phyloP scores from a whole-genome alignment of 176 grass and related monocot genomes.

The Triticum timopheevii region DNA sequence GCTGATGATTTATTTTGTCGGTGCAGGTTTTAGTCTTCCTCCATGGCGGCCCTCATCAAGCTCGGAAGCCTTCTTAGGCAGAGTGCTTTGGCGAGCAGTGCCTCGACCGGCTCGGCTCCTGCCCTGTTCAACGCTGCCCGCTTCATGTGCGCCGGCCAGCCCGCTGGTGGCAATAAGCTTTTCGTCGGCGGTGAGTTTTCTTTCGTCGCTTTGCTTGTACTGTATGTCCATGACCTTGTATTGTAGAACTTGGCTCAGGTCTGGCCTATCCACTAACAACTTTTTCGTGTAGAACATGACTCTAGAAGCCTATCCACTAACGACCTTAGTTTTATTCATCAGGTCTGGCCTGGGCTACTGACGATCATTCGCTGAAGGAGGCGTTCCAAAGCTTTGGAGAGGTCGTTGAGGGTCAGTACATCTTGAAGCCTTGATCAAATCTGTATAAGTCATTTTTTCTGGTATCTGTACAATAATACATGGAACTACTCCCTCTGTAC shows the following conservation, averaged over 20 bases:
- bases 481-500: too few relatives aligned
- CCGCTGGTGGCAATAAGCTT: conserved; percentile 37
- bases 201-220: background rate
- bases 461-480: background rate
- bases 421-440: background rate
- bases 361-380: conserved; percentile 47
- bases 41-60: conserved; percentile 81
- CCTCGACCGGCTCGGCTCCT: conserved; percentile 14
- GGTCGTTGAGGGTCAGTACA: conserved; percentile 64
- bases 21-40: conserved; percentile 18
- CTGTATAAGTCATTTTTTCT: background rate
- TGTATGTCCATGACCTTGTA: background rate
- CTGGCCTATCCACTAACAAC: too few relatives aligned
- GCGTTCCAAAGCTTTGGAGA: conserved; percentile 63
- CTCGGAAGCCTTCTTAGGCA: conserved; percentile 66
- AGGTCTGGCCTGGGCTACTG: conserved; percentile 61
- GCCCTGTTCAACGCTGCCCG: conserved; percentile 53
- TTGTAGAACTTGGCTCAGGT: too few relatives aligned
- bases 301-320: too few relatives aligned
- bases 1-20: background rate
- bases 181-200: conserved; percentile 70
- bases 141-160: conserved; percentile 44
- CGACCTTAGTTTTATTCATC: background rate
- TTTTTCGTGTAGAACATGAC: too few relatives aligned
- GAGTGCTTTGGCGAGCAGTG: conserved; percentile 32